Conservation (phyloP, 768 basidiomycete genomes). For the Lanmaoa rubissima region DNA sequence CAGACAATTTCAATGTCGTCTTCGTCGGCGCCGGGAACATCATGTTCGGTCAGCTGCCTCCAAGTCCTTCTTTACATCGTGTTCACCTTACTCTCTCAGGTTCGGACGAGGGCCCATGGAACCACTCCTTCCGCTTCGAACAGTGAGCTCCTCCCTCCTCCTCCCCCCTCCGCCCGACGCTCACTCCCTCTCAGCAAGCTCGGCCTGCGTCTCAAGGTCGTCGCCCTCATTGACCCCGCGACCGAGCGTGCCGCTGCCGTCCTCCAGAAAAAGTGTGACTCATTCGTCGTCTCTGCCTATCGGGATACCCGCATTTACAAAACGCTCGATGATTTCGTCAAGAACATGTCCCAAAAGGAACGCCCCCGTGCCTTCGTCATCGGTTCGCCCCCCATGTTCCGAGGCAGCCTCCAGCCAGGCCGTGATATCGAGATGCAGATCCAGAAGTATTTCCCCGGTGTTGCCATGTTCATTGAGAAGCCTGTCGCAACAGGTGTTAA, state of each 20-base stretch:
- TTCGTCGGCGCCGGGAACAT: slow-evolving; percentile 97
- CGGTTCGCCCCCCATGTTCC: slow-evolving; percentile 92
- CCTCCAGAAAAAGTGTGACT: slow-evolving; percentile 86
- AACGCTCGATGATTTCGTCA: slow-evolving; percentile 82
- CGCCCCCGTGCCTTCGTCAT: slow-evolving; percentile 82
- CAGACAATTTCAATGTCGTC: slow-evolving; percentile 87
- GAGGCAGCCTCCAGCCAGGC: slow-evolving; percentile 71
- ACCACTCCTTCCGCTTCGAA: slow-evolving; percentile 89
- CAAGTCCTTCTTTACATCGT: neutral
- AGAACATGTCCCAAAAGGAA: slow-evolving; percentile 59
- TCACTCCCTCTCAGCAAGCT: slow-evolving; percentile 64
- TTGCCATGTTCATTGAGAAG: slow-evolving; percentile 91
- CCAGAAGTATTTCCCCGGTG: slow-evolving; percentile 82
- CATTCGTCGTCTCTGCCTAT: slow-evolving; percentile 93
- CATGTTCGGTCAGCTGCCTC: slow-evolving; percentile 78
- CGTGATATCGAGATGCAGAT: slow-evolving; percentile 88
- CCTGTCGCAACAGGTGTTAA: slow-evolving; percentile 81
- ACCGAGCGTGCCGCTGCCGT: slow-evolving; percentile 76
- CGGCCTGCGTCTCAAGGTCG: slow-evolving; percentile 92
- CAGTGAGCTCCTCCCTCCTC: slow-evolving; percentile 49
- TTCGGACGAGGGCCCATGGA: slow-evolving; percentile 88
- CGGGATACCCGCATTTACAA: slow-evolving; percentile 82
- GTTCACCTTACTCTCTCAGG: slow-evolving; percentile 42
- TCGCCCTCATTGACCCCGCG: slow-evolving; percentile 91
- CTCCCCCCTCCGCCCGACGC: neutral